phyloP scores from a whole-genome alignment of 2,329 filamentous ascomycete species.

The Mollisiaceae sp. region DNA sequence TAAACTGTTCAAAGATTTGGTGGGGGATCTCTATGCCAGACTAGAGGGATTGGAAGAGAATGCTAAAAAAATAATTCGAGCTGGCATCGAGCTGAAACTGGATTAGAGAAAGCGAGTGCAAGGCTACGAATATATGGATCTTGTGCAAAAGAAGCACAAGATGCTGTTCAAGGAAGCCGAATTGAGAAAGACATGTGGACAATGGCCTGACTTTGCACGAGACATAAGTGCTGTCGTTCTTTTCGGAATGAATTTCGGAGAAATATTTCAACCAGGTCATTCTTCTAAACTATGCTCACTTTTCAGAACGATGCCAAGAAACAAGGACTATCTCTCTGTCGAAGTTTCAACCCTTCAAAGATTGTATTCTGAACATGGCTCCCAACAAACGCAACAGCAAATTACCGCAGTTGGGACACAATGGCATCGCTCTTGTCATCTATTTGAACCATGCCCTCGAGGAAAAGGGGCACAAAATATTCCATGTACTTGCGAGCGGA shows the following conservation, averaged over 20 bases:
- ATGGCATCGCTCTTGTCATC: conserved; percentile 5
- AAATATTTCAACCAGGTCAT: neutral
- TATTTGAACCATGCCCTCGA: conserved; percentile 3
- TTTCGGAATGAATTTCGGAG: conserved; percentile 6
- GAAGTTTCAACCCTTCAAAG: neutral
- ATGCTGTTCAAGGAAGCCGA: conserved; percentile 11
- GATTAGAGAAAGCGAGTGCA: conserved; percentile 10
- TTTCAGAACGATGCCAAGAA: neutral
- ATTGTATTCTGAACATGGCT: conserved; percentile 4
- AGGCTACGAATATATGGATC: conserved; percentile 15
- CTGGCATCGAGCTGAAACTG: conserved; percentile 1
- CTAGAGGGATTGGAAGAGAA: neutral
- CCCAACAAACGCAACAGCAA: neutral
- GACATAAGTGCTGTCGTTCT: conserved; percentile 1
- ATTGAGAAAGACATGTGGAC: conserved; percentile 9
- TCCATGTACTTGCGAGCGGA: conserved; percentile 1
- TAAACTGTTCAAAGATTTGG: conserved; percentile 10
- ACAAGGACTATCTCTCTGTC: conserved; percentile 3
- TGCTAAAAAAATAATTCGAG: neutral
- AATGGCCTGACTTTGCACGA: conserved; percentile 12
- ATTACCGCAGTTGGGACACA: neutral
- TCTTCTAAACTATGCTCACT: neutral
- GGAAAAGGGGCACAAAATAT: neutral
- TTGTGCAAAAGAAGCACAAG: conserved; percentile 1
- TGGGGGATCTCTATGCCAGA: conserved; percentile 12